Evolutionary conservation across 192 early-diverging fungal genomes (phyloP).

Genomic region (Umbelopsis vinacea): DNA sequence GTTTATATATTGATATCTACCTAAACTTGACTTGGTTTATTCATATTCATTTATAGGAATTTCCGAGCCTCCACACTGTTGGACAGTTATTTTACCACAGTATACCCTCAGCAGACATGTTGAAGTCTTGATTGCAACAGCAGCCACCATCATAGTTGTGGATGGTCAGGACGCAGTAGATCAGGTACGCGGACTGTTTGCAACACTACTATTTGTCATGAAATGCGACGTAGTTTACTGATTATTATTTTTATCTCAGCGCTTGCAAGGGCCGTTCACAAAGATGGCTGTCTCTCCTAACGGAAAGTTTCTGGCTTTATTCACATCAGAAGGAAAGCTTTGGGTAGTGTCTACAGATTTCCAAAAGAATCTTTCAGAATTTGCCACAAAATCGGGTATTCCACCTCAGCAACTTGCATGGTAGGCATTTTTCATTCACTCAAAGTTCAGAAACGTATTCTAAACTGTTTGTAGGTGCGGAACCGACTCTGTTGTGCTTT

Average conservation of each 20-base stretch:
- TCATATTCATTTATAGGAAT: constrained; percentile 43
- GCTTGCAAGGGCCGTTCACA: constrained; percentile 87
- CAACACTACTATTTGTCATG: background rate
- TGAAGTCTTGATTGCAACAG: constrained; percentile 83
- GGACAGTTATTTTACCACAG: constrained; percentile 90
- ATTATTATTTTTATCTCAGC: constrained; percentile 41
- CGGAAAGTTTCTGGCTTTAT: constrained; percentile 90
- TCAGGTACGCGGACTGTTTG: constrained; percentile 58
- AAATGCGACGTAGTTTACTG: background rate
- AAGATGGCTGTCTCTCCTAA: constrained; percentile 92
- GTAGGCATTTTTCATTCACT: constrained; percentile 40
- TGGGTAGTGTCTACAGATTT: constrained; percentile 97
- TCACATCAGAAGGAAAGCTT: constrained; percentile 74
- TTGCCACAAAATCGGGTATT: constrained; percentile 61
- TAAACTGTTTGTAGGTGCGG: constrained; percentile 73
- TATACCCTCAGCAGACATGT: constrained; percentile 86
- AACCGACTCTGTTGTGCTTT: constrained; percentile 88
- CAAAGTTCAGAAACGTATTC: background rate
- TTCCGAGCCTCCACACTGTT: constrained; percentile 74
- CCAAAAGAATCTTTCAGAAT: constrained; percentile 89
- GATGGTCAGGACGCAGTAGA: constrained; percentile 82
- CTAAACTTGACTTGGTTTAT: background rate
- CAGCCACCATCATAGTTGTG: constrained; percentile 79
- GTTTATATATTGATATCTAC: background rate
- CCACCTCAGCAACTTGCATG: constrained; percentile 81